phyloP scores from a whole-genome alignment of 2,329 filamentous ascomycete species.

The Fusarium pseudonygamai region DNA sequence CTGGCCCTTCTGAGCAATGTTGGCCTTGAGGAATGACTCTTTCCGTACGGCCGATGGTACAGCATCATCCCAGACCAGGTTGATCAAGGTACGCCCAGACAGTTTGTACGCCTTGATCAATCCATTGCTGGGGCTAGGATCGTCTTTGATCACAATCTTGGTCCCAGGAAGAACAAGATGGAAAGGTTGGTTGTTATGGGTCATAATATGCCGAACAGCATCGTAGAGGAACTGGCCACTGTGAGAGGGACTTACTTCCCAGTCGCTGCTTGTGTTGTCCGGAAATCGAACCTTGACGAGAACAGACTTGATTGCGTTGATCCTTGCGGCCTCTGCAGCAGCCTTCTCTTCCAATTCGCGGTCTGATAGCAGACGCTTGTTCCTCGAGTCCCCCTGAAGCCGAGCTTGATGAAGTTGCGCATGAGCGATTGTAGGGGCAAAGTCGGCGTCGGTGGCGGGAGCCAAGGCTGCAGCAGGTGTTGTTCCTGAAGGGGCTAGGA shows the following conservation, averaged over 20 bases:
- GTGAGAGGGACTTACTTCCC: constrained; percentile 73
- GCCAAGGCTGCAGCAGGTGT: constrained; percentile 79
- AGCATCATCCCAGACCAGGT: constrained; percentile 76
- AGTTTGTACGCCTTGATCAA: constrained; percentile 81
- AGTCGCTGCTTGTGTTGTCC: constrained; percentile 81
- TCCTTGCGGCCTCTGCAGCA: constrained; percentile 69
- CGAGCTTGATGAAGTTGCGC: constrained; percentile 78
- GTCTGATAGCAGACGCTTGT: constrained; percentile 83
- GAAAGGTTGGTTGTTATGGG: constrained; percentile 72
- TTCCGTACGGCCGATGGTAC: constrained; percentile 66
- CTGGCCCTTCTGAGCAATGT: constrained; percentile 69
- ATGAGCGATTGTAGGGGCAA: constrained; percentile 77
- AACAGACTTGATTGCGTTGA: constrained; percentile 73
- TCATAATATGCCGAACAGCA: constrained; percentile 78
- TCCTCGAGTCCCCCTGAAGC: constrained; percentile 69
- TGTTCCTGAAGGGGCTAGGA: constrained; percentile 76
- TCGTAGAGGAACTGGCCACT: constrained; percentile 78
- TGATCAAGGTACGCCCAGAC: constrained; percentile 76
- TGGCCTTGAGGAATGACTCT: constrained; percentile 66
- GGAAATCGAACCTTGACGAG: constrained; percentile 86
- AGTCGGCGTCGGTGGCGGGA: constrained; percentile 77
- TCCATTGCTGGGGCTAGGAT: constrained; percentile 56
- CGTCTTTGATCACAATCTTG: constrained; percentile 60
- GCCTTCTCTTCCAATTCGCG: constrained; percentile 79
- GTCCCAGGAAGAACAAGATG: constrained; percentile 71